These are phyloP conservation scores for Wickerhamiella azyma DNA, from an alignment of 805 yeast genomes.

Conservation along the genomic window DNA sequence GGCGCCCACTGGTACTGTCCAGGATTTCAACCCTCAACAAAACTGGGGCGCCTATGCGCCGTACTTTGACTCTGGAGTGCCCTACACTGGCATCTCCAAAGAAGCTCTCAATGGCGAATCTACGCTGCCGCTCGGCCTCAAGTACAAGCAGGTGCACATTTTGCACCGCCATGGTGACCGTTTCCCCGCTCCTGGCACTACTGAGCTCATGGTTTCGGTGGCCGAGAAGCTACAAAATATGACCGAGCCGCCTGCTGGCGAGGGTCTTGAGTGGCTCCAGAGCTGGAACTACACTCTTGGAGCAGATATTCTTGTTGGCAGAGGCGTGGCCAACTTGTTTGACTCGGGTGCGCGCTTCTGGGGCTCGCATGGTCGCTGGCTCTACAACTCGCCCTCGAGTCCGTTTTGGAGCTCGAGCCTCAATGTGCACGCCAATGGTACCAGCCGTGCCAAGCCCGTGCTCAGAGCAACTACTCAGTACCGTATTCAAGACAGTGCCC, in stretches of 20 bases:
- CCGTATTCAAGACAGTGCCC: constrained; percentile 29
- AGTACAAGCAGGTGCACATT: constrained; percentile 53
- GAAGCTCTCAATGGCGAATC: constrained; percentile 21
- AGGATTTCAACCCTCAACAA: constrained; percentile 28
- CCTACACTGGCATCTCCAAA: constrained; percentile 24
- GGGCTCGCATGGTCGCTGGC: constrained; percentile 29
- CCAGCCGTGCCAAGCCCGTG: constrained; percentile 24
- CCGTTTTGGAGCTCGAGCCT: constrained; percentile 21
- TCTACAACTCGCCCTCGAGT: constrained; percentile 23
- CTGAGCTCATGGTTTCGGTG: constrained; percentile 28
- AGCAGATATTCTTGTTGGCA: constrained; percentile 25
- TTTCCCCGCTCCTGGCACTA: constrained; percentile 41
- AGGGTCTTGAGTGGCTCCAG: constrained; percentile 23
- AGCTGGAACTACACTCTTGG: constrained; percentile 25
- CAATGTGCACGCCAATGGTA: constrained; percentile 25
- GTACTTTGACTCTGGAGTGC: constrained; percentile 26
- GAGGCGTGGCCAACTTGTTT: constrained; percentile 29
- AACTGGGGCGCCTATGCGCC: constrained; percentile 32
- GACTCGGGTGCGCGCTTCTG: constrained; percentile 28
- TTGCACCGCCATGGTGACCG: constrained; percentile 72
- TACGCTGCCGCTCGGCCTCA: constrained; percentile 31
- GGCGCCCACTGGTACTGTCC: constrained; percentile 28
- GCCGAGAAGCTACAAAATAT: constrained; percentile 23
- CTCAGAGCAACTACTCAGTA: constrained; percentile 29
- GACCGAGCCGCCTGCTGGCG: constrained; percentile 19